Base-by-base conservation (phyloP, 345 rosid species). In the Eucalyptus polyanthemos region DNA sequence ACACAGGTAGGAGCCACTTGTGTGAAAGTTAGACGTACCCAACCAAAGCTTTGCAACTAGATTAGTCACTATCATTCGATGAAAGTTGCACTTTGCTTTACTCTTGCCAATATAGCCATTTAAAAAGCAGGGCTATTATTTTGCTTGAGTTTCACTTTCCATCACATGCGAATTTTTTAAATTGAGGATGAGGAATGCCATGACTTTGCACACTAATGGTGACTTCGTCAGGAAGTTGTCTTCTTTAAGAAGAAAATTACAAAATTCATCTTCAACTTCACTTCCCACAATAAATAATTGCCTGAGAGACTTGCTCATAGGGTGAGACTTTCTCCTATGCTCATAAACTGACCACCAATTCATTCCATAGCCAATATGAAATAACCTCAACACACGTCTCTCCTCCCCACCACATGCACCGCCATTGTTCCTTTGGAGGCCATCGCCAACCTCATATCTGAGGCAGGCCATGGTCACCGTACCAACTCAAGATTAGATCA, bases 101-200 rank as follows among this genome's bases (percentile, higher is more conserved):
- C 24, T 31, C 80, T 31, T 69, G 80, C 42, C 42, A 21, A 69
- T 34, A 34, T 8, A 16, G 80, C 24, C 22, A 69, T 2, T 34
- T 17, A 69, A 31, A 69, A 16, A 31, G 13, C 1, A 65, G 76
- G 31, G 76, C 21, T 14, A 65, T n/a, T 15, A n/a, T 65, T 65
- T n/a, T 65, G 19, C 76, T n/a, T 65, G 72, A 65, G 37, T 65
- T 14, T 65, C 76, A n/a, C 76, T 31, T 65, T 65, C 40, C 6
- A 42, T 40, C 49, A 47, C n/a, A 88, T n/a, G 11, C 83, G 13
- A n/a, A 65, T 54, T 2, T 76, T 88, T 69, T 86, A 90, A 25
- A 93, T 80, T 87, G 93, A 94, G 24, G 92, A 93, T 27, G 93
- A 87, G 21, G 88, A 76, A 2, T 8, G 80, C 19, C 92, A 15